Conservation (phyloP, 2,329 filamentous ascomycete genomes). For the Fusarium tricinctum region DNA sequence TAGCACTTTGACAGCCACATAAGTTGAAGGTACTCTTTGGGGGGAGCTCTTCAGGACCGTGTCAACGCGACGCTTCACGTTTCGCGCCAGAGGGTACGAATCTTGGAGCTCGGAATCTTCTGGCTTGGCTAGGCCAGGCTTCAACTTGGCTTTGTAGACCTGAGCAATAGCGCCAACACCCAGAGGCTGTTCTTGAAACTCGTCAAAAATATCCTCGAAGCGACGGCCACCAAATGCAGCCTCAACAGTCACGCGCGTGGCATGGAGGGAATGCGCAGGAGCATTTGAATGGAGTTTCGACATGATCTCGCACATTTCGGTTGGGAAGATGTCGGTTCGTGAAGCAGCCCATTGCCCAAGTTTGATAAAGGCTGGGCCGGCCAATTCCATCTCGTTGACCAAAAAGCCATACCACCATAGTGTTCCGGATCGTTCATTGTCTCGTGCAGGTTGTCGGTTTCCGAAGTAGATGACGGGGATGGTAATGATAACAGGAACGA, state of each 20-base stretch:
- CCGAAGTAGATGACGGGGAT: conserved; percentile 89
- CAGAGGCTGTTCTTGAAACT: conserved; percentile 90
- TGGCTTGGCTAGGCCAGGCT: conserved; percentile 78
- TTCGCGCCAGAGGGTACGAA: conserved; percentile 69
- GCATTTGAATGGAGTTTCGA: conserved; percentile 95
- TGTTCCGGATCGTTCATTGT: conserved; percentile 84
- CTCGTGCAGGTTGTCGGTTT: conserved; percentile 69
- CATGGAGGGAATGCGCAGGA: conserved; percentile 86
- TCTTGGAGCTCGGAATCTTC: conserved; percentile 68
- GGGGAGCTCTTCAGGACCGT: conserved; percentile 89
- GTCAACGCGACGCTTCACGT: conserved; percentile 85
- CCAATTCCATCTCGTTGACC: conserved; percentile 89
- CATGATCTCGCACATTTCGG: conserved; percentile 92
- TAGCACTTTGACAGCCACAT: conserved; percentile 95
- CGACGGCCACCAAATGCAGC: conserved; percentile 82
- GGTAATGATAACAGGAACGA: conserved; percentile 87
- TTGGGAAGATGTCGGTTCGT: conserved; percentile 94
- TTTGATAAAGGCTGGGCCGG: conserved; percentile 98
- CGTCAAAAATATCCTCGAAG: conserved; percentile 95
- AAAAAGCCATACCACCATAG: conserved; percentile 96
- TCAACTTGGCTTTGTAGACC: conserved; percentile 95
- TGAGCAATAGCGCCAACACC: conserved; percentile 97
- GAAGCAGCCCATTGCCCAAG: conserved; percentile 99
- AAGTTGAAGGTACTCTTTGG: conserved; percentile 86
- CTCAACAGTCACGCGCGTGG: conserved; percentile 83